Conservation (phyloP, 2,329 filamentous ascomycete genomes). For the Lasiodiplodia hormozganensis region DNA sequence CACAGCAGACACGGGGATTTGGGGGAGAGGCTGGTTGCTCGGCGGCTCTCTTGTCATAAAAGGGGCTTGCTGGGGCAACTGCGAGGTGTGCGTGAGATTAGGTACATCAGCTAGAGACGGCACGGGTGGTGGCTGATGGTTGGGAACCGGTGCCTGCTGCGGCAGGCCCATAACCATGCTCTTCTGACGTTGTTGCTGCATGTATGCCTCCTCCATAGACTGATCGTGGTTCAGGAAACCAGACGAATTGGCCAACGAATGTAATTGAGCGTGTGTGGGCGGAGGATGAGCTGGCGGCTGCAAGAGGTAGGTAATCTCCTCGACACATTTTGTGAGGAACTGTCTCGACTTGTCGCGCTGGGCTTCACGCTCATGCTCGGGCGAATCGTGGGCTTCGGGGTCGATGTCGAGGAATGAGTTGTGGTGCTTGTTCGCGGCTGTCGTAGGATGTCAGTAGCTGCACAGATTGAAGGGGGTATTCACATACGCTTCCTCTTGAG, state of each 20-base stretch:
- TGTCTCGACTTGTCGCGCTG: conserved; percentile 68
- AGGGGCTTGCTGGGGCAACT: conserved; percentile 48
- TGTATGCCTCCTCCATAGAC: conserved; percentile 66
- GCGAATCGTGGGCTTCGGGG: conserved; percentile 48
- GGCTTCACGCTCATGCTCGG: conserved; percentile 62
- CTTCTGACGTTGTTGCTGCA: conserved; percentile 59
- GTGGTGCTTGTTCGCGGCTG: conserved; percentile 56
- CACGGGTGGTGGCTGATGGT: conserved; percentile 67
- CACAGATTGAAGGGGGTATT: too few species aligned
- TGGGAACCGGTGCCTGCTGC: conserved; percentile 56
- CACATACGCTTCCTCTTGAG: conserved; percentile 27
- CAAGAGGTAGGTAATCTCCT: conserved; percentile 72
- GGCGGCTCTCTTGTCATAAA: conserved; percentile 54
- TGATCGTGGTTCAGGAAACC: conserved; percentile 58
- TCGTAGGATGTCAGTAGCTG: conserved; percentile 28
- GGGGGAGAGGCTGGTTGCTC: conserved; percentile 44
- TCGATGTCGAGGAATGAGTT: conserved; percentile 61
- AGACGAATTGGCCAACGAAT: conserved; percentile 43
- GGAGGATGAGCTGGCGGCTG: conserved; percentile 69
- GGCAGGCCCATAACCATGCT: conserved; percentile 39
- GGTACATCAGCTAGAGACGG: conserved; percentile 49
- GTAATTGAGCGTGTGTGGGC: conserved; percentile 56
- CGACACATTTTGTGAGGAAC: conserved; percentile 70
- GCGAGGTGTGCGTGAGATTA: conserved; percentile 48
- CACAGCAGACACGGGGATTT: not conserved